Evolutionary conservation across 805 yeast species (phyloP).

Genomic region (Ascoidea tarda): DNA sequence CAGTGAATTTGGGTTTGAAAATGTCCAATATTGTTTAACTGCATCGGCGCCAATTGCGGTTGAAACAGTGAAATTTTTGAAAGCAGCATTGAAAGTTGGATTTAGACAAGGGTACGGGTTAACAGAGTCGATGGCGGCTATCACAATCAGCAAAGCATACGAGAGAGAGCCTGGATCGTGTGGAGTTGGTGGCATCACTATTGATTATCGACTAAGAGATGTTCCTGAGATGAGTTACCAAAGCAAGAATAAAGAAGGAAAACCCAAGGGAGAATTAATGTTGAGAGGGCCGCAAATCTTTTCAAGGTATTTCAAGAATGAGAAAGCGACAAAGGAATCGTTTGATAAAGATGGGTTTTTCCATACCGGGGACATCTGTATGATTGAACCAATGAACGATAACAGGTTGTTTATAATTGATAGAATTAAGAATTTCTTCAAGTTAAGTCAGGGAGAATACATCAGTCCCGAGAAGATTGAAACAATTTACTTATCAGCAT

Average conservation of each 20-base stretch:
- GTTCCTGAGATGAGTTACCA: slow-evolving; percentile 29
- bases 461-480: slow-evolving; percentile 54
- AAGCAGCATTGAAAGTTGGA: slow-evolving; percentile 33
- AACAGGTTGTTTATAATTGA: slow-evolving; percentile 45
- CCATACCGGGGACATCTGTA: slow-evolving; percentile 40
- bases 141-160: slow-evolving; percentile 18
- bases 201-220: slow-evolving; percentile 34
- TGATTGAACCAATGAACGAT: slow-evolving; percentile 17
- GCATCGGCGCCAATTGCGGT: slow-evolving; percentile 53
- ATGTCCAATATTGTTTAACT: slow-evolving; percentile 16
- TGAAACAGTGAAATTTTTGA: slow-evolving; percentile 38
- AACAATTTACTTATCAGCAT: slow-evolving; percentile 32
- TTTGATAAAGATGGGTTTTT: slow-evolving; percentile 32
- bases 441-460: slow-evolving; percentile 37
- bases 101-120: slow-evolving; percentile 38
- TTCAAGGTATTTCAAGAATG: slow-evolving; percentile 31
- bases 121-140: slow-evolving; percentile 39
- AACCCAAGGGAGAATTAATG: slow-evolving; percentile 31
- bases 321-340: slow-evolving; percentile 26
- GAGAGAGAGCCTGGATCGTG: slow-evolving; percentile 25
- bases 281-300: slow-evolving; percentile 41
- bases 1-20: slow-evolving; percentile 24
- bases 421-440: slow-evolving; percentile 55
- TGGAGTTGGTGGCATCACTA: slow-evolving; percentile 26
- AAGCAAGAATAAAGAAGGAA: slow-evolving; percentile 12